Evolutionary conservation across 805 yeast genomes (phyloP).

Genomic region (Gaillardinia entomophila): DNA sequence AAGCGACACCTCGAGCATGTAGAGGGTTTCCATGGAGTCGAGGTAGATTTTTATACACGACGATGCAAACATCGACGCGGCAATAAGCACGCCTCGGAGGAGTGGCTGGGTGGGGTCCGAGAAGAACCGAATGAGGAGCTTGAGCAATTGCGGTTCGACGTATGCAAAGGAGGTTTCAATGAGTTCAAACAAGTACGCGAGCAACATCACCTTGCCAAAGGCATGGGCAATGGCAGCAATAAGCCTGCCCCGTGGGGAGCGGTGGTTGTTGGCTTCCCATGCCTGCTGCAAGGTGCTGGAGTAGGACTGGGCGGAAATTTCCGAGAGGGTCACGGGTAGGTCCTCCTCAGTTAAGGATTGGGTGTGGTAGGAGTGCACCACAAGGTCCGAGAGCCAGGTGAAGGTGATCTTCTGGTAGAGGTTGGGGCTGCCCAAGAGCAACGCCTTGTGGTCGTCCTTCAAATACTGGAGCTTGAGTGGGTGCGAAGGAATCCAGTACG

Average conservation of each 20-base stretch:
- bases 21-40: conserved; percentile 8
- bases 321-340: not conserved
- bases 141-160: conserved; percentile 13
- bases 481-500: conserved; percentile 36
- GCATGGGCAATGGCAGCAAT: conserved; percentile 1
- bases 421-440: conserved; percentile 18
- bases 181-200: conserved; percentile 6
- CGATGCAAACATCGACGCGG: conserved; percentile 4
- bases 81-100: conserved; percentile 10
- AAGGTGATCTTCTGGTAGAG: conserved; percentile 36
- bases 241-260: not conserved
- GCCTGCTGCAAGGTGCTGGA: conserved; percentile 6
- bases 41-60: conserved; percentile 7
- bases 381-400: conserved; percentile 44
- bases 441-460: conserved; percentile 11
- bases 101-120: conserved; percentile 7
- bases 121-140: conserved; percentile 10
- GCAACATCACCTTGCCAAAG: conserved; percentile 6
- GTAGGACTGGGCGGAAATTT: conserved; percentile 6
- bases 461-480: conserved; percentile 26
- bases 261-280: conserved; percentile 6
- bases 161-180: conserved; percentile 8
- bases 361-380: conserved; percentile 31
- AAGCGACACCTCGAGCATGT: conserved; percentile 2
- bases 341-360: conserved; percentile 27